phyloP scores from a whole-genome alignment of 345 rosid genomes.

The Linum tenue region DNA sequence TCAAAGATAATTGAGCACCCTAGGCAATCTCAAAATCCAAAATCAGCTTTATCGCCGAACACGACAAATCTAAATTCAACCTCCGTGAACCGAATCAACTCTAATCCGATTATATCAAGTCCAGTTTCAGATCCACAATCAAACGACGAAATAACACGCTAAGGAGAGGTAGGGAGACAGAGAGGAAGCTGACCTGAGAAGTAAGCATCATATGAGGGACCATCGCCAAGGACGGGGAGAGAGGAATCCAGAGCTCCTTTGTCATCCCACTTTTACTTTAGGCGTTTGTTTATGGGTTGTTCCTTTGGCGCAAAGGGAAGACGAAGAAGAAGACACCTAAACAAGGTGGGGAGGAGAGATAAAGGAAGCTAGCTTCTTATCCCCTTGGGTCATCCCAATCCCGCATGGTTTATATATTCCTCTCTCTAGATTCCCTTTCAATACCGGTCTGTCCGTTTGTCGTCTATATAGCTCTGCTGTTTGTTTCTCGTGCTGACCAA shows the following conservation, averaged over 20 bases:
- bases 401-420: too few relatives aligned
- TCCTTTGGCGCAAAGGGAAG: too few relatives aligned
- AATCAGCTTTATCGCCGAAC: not conserved
- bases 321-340: not conserved
- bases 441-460: too few relatives aligned
- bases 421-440: too few relatives aligned
- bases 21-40: not conserved
- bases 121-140: not conserved
- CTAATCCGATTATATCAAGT: not conserved
- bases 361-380: too few relatives aligned
- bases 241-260: not conserved
- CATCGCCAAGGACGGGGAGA: not conserved
- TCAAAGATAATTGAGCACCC: not conserved
- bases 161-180: not conserved
- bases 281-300: not conserved
- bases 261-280: not conserved
- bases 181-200: not conserved
- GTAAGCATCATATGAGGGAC: not conserved
- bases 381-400: too few relatives aligned
- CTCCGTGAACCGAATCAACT: too few relatives aligned
- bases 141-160: not conserved
- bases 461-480: too few relatives aligned
- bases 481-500: too few relatives aligned
- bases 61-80: not conserved
- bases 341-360: too few relatives aligned